Percentiles rank a stretch among this genome's conserved stretches.
phyloP scores from a whole-genome alignment of 352 stramenopile genomes.

The Globisporangium solare region DNA sequence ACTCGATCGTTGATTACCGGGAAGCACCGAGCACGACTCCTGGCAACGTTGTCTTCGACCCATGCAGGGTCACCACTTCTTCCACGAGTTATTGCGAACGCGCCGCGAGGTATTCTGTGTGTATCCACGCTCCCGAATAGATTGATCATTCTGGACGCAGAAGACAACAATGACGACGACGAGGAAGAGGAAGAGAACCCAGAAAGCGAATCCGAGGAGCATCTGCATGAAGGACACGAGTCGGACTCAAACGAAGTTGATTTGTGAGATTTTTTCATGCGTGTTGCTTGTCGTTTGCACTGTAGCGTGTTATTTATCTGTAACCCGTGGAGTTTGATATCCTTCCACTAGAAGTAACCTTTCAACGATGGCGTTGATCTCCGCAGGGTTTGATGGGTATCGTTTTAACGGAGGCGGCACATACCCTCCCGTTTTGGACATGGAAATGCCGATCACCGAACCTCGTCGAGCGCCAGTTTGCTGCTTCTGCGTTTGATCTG shows the following conservation, averaged over 20 bases:
- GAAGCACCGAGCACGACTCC: constrained; percentile 11
- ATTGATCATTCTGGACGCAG: constrained; percentile 53
- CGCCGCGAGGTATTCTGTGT: constrained; percentile 51
- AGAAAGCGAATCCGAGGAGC: background rate
- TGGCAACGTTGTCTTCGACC: constrained; percentile 15
- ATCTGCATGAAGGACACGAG: constrained; percentile 3
- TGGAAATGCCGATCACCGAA: constrained; percentile 9
- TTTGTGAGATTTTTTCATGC: constrained; percentile 14
- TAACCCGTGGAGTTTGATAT: constrained; percentile 25
- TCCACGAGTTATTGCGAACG: constrained; percentile 35
- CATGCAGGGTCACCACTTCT: constrained; percentile 1
- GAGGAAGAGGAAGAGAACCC: constrained; percentile 12
- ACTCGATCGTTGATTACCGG: background rate
- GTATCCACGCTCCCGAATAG: constrained; percentile 24
- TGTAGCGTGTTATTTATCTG: background rate
- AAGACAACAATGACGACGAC: constrained; percentile 46
- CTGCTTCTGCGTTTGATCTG: background rate
- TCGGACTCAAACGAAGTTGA: constrained; percentile 29
- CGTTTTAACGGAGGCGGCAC: constrained; percentile 12
- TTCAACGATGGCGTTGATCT: constrained; percentile 46
- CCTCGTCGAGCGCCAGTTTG: background rate
- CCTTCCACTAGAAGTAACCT: constrained; percentile 45
- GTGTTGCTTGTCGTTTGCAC: background rate
- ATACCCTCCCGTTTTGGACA: background rate
- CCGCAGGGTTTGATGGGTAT: constrained; percentile 29